Evolutionary conservation across 768 basidiomycete species (phyloP), one percentile per base, ranked within the genome.

Genomic region (Neoboletus brunneissimus): DNA sequence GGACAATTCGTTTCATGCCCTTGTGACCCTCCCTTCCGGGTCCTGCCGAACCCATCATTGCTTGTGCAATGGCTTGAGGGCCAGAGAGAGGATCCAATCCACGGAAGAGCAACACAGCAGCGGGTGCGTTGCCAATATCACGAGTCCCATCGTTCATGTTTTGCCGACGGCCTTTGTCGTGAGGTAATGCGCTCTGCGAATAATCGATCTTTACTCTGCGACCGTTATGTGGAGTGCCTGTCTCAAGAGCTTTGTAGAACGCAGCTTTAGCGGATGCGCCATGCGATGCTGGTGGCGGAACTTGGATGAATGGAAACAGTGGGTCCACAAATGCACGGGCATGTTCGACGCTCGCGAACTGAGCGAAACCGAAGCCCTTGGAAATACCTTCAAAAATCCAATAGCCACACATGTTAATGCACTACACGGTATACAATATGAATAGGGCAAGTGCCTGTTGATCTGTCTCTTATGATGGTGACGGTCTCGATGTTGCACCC

Each of bases 311-410:
- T 2, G 94, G 96, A 69, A 89, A 97, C 48, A 88, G 81, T 38
- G 91, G 89, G 61, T 92, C 87, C 70, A 99, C 87, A 70, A 98
- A 98, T 13, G 89, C 85, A 52, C 88, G 85, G 20, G 97, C 95
- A 55, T 91, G 91, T 64, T 91, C 91, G 54, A 88, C 79, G 62
- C 80, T 86, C 42, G 87, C 76, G 72, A 99, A 99, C 75, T 94
- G 91, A 65, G 93, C 95, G 73, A 99, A 99, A 56, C 94, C 97
- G 70, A 98, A 98, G 68, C 92, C 90, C 75, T 96, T 96, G 53
- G 95, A 95, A 59, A 81, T 76, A 86, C 92, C 92, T 94, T 86
- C 74, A 76, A 84, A 76, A 83, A 83, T 81, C 78, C 76, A 84
- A 84, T 58, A 75, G 76, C 79, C 77, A 80, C 68, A 73, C 77